A percentile compares a stretch with the other conserved stretches of the same genome.
phyloP scores from a whole-genome alignment of 2,329 filamentous ascomycete genomes.

The Monilinia aucupariae region DNA sequence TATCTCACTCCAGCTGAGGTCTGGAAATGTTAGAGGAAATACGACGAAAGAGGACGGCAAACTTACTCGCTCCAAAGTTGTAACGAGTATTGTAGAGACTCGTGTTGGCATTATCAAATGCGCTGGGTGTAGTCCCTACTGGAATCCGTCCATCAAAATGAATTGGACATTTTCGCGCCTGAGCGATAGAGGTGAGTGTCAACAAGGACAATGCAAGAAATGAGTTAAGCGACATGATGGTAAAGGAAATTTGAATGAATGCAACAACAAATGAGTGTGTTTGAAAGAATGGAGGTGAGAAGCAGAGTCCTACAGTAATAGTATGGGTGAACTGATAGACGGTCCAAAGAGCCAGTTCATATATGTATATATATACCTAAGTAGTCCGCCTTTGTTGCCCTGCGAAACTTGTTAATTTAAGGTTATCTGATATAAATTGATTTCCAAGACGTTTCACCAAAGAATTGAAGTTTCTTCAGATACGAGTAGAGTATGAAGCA shows the following conservation, averaged over 20 bases:
- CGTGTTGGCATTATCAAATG: conserved; percentile 39
- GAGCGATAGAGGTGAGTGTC: conserved; percentile 19
- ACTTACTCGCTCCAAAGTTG: conserved; percentile 45
- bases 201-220: conserved; percentile 16
- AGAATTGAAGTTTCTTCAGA: neutral
- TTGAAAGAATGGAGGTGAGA: conserved; percentile 4
- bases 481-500: too few relatives aligned
- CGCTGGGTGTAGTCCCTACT: conserved; percentile 35
- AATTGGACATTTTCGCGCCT: conserved; percentile 37
- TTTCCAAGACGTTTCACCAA: neutral
- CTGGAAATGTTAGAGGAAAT: conserved; percentile 25
- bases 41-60: neutral
- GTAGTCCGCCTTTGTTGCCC: neutral
- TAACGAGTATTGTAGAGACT: conserved; percentile 47
- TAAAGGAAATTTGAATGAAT: conserved; percentile 1
- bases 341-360: neutral
- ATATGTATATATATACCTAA: neutral
- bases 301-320: conserved; percentile 3
- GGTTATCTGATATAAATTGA: neutral
- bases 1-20: conserved; percentile 47
- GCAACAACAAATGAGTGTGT: neutral
- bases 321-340: conserved; percentile 11
- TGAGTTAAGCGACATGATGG: conserved; percentile 17
- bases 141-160: conserved; percentile 46
- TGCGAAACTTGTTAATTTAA: neutral